A percentile compares a stretch with the other conserved stretches of the same genome.
These are phyloP conservation scores for Solanum verrucosum DNA, from an alignment of 257 asterid genomes.

Conservation along the genomic window DNA sequence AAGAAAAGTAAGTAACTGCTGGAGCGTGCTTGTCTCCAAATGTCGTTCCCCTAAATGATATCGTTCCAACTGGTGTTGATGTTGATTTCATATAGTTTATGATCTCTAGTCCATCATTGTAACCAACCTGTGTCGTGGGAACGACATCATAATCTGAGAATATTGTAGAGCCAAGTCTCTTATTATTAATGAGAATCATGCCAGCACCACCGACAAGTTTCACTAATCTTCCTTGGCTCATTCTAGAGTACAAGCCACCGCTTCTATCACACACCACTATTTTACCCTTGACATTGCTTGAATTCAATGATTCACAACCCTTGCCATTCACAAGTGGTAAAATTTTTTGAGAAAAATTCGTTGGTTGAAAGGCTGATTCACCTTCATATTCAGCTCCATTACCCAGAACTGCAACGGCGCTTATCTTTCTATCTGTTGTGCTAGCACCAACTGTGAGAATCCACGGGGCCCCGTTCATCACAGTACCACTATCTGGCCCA, in stretches of 20 bases:
- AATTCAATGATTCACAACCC: not conserved
- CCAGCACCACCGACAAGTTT: not conserved
- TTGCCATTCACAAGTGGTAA: not conserved
- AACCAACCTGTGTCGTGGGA: not conserved
- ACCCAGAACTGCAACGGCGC: not conserved
- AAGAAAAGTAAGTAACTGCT: not conserved
- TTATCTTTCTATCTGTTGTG: not conserved
- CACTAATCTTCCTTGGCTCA: not conserved
- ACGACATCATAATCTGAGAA: not conserved
- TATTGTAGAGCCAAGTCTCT: not conserved
- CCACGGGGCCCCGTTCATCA: not conserved
- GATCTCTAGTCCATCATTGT: not conserved
- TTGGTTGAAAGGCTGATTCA: not conserved
- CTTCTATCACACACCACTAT: not conserved
- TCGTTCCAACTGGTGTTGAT: not conserved
- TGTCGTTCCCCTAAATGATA: not conserved
- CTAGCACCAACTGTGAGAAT: conserved; percentile 3
- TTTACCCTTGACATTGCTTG: not conserved
- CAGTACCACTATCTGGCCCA: not conserved
- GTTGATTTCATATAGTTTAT: not conserved
- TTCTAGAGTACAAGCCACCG: not conserved
- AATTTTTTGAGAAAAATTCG: not conserved
- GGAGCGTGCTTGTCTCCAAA: not conserved
- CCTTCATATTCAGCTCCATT: not conserved
- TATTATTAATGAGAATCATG: not conserved